These are phyloP conservation scores for Balakata baccata DNA, from an alignment of 345 rosid genomes.

Conservation along the genomic window DNA sequence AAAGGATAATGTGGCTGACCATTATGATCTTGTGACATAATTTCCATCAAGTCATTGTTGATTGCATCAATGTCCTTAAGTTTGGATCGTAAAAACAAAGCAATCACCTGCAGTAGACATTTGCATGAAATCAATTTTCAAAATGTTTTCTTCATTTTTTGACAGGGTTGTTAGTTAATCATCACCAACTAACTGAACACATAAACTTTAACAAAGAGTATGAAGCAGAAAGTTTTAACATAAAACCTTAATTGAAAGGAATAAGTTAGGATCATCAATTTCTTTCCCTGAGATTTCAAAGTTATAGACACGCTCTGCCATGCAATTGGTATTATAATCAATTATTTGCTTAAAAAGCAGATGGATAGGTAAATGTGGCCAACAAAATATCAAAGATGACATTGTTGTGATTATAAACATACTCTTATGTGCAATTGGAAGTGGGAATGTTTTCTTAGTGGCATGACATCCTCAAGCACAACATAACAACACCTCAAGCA, in stretches of 20 bases:
- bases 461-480: not conserved
- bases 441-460: not conserved
- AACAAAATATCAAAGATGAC: constrained; percentile 4
- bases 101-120: constrained; percentile 69
- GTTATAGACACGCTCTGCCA: not conserved
- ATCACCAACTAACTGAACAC: too few species aligned
- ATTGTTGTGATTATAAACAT: not conserved
- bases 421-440: not conserved
- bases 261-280: not conserved
- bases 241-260: not conserved
- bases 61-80: constrained; percentile 38
- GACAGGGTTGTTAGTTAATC: too few species aligned
- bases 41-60: constrained; percentile 20
- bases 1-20: constrained; percentile 24
- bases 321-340: not conserved
- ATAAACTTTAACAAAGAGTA: not conserved
- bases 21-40: constrained; percentile 28
- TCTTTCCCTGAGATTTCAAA: not conserved
- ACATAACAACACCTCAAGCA: not conserved
- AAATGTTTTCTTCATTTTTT: not conserved
- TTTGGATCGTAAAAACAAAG: constrained; percentile 70
- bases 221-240: not conserved
- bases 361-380: not conserved
- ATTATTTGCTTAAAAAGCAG: not conserved
- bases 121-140: constrained; percentile 3